Conservation (phyloP, 352 stramenopile genomes). For the Globisporangium nodosum region DNA sequence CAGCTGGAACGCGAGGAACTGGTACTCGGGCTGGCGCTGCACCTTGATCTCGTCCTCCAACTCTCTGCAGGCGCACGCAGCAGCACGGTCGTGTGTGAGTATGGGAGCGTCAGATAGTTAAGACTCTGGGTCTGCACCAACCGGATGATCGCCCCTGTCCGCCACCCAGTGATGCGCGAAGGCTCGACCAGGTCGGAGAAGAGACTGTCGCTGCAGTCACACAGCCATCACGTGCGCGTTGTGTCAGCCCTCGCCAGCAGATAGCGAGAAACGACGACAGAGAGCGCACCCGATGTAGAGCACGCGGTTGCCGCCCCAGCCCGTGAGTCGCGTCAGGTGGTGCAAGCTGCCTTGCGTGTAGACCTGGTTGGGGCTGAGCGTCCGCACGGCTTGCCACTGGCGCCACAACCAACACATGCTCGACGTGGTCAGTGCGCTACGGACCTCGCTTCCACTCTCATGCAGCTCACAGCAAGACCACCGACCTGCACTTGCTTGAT, state of each 20-base stretch:
- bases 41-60: constrained; percentile 82
- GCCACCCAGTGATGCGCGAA: constrained; percentile 91
- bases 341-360: constrained; percentile 80
- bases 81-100: not conserved
- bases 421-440: not conserved
- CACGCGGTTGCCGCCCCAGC: constrained; percentile 72
- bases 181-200: constrained; percentile 94
- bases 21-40: constrained; percentile 50
- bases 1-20: constrained; percentile 63
- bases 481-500: constrained; percentile 58
- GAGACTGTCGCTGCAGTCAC: constrained; percentile 73
- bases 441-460: too few relatives aligned
- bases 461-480: not conserved
- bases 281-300: constrained; percentile 88
- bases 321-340: constrained; percentile 54
- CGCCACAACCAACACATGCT: not conserved
- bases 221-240: not conserved
- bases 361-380: constrained; percentile 51
- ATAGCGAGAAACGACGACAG: not conserved
- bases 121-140: constrained; percentile 7
- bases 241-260: not conserved
- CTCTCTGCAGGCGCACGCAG: constrained; percentile 35
- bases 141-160: constrained; percentile 91
- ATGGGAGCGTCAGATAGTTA: too few relatives aligned
- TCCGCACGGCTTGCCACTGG: constrained; percentile 64